Base-by-base conservation (phyloP, 2,329 filamentous ascomycete species). In the Chalaropsis ovoidea region DNA sequence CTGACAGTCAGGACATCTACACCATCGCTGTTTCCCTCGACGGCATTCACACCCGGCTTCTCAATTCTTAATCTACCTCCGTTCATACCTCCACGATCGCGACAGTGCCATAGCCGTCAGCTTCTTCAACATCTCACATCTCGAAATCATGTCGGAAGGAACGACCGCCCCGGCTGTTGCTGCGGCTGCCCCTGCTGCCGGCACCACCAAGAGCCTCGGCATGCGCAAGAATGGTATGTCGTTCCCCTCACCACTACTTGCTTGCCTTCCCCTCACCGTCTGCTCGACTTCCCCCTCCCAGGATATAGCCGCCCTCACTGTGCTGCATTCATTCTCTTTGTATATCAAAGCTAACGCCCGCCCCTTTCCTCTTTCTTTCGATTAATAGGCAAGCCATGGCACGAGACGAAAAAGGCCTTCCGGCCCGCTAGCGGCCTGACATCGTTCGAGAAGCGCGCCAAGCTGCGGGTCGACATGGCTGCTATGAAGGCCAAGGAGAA, bases 401-500 rank as follows among this genome's bases (percentile, higher is more conserved):
- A 95, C 74, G 80, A 82, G 64, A 80, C 83, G 35, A 93, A 91
- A 74, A 89, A 87, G 69, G 85, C 94, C 0, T 97, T 97, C 76
- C 87, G 94, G 47, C 93, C 90, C 3, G 85, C 79, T 15, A 81
- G 88, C 10, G 90, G 92, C 31, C 82, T 91, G 70, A 89, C 84
- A 2, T 85, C 90, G 0, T 97, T 88, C 74, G 86, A 87, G 70
- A 87, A 90, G 76, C 86, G 93, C 64, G 78, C 84, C 58, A 86
- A 87, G 70, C 81, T 86, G 68, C 84, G 90, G 63, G 83, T 86
- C 68, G 82, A 86, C 7, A 81, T 86, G 71, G 82, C 84, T 13
- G 85, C 89, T n/a, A 83, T 89, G 71, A 97, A 96, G 78, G 89
- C 90, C 43, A 91, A 90, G 73, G 94, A 97, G 78, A 92, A 89